phyloP scores from a whole-genome alignment of 257 asterid genomes.

The Sherardia arvensis region DNA sequence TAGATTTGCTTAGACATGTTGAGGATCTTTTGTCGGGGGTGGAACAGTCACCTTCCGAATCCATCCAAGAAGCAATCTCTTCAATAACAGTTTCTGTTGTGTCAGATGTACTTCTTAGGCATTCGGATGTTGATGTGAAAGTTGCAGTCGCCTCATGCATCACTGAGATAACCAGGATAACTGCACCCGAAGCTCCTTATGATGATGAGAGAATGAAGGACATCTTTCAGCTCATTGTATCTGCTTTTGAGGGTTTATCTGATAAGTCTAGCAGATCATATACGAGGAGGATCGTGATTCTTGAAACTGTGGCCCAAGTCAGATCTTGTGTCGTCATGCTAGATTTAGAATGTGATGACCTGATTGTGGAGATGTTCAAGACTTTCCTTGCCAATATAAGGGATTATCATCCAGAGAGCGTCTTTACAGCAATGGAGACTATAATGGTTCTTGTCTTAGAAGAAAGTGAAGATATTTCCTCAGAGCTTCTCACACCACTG shows the following conservation, averaged over 20 bases:
- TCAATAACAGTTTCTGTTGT: slow-evolving; percentile 59
- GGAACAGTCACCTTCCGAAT: slow-evolving; percentile 85
- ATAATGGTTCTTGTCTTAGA: slow-evolving; percentile 86
- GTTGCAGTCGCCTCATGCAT: slow-evolving; percentile 92
- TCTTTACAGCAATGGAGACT: slow-evolving; percentile 80
- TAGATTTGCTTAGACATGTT: slow-evolving; percentile 56
- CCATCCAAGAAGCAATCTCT: slow-evolving; percentile 63
- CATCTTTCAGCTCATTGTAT: slow-evolving; percentile 78
- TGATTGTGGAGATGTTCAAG: slow-evolving; percentile 82
- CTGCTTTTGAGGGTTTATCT: slow-evolving; percentile 64
- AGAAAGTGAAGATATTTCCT: slow-evolving; percentile 85
- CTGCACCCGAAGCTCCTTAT: slow-evolving; percentile 97
- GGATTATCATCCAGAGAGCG: slow-evolving; percentile 44
- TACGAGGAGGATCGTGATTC: slow-evolving; percentile 59
- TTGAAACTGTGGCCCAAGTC: slow-evolving; percentile 92
- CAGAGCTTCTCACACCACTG: slow-evolving; percentile 58
- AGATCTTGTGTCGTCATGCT: slow-evolving; percentile 93
- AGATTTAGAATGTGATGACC: slow-evolving; percentile 90
- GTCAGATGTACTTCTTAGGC: slow-evolving; percentile 51
- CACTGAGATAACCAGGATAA: slow-evolving; percentile 91
- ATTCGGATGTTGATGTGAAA: slow-evolving; percentile 74
- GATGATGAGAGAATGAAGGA: slow-evolving; percentile 95
- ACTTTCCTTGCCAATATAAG: slow-evolving; percentile 69
- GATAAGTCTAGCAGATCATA: slow-evolving; percentile 69
- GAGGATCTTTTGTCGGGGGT: slow-evolving; percentile 64